Percentiles rank a stretch among this genome's conserved stretches.
Conservation (phyloP, 192 early-diverging fungal species). For the Umbelopsis isabellina region DNA sequence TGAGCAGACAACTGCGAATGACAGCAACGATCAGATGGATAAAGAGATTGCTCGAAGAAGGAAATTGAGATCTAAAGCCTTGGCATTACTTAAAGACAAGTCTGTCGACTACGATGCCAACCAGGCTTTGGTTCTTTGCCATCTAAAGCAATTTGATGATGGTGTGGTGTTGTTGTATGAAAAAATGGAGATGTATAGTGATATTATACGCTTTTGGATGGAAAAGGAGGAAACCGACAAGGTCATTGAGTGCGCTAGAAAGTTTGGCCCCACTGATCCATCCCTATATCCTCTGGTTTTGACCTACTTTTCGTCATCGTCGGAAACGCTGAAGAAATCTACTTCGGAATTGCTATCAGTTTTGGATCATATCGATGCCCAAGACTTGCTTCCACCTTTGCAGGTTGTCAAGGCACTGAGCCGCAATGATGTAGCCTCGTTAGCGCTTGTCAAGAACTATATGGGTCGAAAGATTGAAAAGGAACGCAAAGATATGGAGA, state of each 20-base stretch:
- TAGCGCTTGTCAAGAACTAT: constrained; percentile 87
- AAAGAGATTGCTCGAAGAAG: constrained; percentile 25
- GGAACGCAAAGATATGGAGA: constrained; percentile 66
- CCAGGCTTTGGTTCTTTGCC: constrained; percentile 90
- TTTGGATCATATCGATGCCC: constrained; percentile 82
- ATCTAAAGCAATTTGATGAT: constrained; percentile 79
- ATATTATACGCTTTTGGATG: constrained; percentile 74
- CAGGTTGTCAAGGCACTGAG: constrained; percentile 88
- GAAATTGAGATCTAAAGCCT: constrained; percentile 56
- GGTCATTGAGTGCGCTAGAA: constrained; percentile 63
- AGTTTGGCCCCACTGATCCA: constrained; percentile 64
- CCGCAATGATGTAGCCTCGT: constrained; percentile 77
- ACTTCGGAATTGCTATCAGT: constrained; percentile 67
- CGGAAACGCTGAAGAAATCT: constrained; percentile 58
- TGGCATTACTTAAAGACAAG: constrained; percentile 71
- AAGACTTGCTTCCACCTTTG: constrained; percentile 85
- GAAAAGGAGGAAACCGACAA: constrained; percentile 67
- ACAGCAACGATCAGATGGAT: constrained; percentile 6
- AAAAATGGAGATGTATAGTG: constrained; percentile 75
- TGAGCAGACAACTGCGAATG: too few species aligned
- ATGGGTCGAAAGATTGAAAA: constrained; percentile 76
- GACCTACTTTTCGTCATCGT: constrained; percentile 74
- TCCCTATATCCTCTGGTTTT: constrained; percentile 71
- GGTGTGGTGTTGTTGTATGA: constrained; percentile 90
- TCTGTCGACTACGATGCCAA: constrained; percentile 84